Conservation (phyloP, 495 filamentous ascomycete genomes). For the Pseudomonodictys pantanalensis region DNA sequence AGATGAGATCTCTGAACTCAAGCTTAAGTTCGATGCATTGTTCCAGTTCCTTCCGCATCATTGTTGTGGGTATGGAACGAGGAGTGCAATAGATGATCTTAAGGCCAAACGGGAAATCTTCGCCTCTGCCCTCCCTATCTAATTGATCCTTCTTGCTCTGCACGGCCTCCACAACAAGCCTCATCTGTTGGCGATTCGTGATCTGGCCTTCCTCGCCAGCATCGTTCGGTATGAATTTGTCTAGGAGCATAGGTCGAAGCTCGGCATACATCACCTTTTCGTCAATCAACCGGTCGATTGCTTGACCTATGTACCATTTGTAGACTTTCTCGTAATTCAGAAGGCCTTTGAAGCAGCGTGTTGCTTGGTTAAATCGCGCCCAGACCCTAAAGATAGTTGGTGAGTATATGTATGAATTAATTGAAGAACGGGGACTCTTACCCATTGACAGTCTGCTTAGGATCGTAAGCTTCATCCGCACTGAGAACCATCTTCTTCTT, state of each 20-base stretch:
- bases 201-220: conserved; percentile 32
- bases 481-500: conserved; percentile 34
- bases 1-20: conserved; percentile 45
- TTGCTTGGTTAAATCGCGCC: conserved; percentile 45
- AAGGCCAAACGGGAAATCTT: conserved; percentile 42
- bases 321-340: conserved; percentile 41
- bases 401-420: not conserved
- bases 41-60: conserved; percentile 38
- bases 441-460: conserved; percentile 35
- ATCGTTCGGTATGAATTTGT: conserved; percentile 40
- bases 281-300: conserved; percentile 43
- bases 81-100: conserved; percentile 46
- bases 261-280: conserved; percentile 45
- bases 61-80: conserved; percentile 35
- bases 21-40: conserved; percentile 49
- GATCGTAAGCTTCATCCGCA: conserved; percentile 33
- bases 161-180: conserved; percentile 38
- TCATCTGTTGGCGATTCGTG: conserved; percentile 39
- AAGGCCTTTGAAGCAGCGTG: conserved; percentile 43
- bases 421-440: conserved; percentile 10
- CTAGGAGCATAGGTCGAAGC: conserved; percentile 43
- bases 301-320: conserved; percentile 40
- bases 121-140: conserved; percentile 14
- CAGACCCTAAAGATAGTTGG: conserved; percentile 32
- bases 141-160: conserved; percentile 34